Evolutionary conservation across 1,139 yeast genomes (phyloP).

Genomic region (Candida neerlandica): DNA sequence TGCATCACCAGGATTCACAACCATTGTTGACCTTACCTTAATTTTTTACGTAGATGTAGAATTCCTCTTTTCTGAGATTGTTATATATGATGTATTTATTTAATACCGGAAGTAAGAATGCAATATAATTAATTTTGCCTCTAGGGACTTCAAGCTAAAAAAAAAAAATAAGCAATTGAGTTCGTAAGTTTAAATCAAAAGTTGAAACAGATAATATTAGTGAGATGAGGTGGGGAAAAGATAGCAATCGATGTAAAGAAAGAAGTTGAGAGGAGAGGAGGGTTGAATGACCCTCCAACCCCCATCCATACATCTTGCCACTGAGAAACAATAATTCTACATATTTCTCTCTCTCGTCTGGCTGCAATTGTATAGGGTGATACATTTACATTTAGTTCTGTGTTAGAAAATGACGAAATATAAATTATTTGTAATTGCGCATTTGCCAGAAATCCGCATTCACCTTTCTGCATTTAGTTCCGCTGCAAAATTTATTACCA

Average conservation of each 20-base stretch:
- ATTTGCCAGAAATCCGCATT: neutral
- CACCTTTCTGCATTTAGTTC: neutral
- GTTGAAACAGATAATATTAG: neutral
- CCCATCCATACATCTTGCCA: no score
- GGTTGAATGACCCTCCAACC: no score
- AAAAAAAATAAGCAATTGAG: no score
- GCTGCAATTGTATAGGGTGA: neutral
- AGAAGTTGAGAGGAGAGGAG: no score
- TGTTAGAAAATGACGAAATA: neutral
- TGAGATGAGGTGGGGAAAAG: neutral
- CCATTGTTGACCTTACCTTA: neutral
- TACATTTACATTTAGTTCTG: neutral
- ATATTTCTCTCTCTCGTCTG: no score
- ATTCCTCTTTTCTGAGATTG: neutral
- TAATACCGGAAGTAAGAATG: no score
- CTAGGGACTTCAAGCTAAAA: no score
- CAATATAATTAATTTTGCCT: no score
- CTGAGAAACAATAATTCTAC: no score
- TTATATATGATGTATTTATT: neutral
- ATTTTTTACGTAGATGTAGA: neutral
- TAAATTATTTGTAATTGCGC: neutral
- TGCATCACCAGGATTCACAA: neutral
- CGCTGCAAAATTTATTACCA: neutral
- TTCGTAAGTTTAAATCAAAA: neutral
- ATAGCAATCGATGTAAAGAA: no score